Percentiles rank a stretch among this genome's conserved stretches.
Conservation (phyloP, 345 rosid species). For the Hirschfeldia incana region DNA sequence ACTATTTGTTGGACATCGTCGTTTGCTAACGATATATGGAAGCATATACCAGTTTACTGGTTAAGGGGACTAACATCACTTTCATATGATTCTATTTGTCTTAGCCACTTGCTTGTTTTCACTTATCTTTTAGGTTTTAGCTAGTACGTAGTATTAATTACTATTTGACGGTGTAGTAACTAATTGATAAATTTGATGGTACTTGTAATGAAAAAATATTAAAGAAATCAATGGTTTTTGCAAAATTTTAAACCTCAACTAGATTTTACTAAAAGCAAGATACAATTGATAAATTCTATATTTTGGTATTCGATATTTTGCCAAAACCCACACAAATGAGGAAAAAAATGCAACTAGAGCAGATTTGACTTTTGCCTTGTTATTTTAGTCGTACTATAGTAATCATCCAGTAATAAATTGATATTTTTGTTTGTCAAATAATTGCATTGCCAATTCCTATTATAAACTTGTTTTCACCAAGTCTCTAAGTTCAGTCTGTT, state of each 20-base stretch:
- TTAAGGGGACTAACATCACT: neutral
- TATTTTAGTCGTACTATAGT: neutral
- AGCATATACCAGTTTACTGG: neutral
- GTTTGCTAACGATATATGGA: neutral
- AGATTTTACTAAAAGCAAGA: constrained; percentile 33
- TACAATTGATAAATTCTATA: constrained; percentile 47
- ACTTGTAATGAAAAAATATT: constrained; percentile 1
- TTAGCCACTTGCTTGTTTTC: neutral
- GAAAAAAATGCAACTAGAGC: neutral
- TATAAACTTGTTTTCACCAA: too few relatives aligned
- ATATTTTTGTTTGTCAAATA: neutral
- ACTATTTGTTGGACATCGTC: neutral
- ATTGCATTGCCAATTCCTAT: neutral
- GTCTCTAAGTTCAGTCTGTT: too few relatives aligned
- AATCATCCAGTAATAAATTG: neutral
- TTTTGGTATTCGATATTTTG: constrained; percentile 43
- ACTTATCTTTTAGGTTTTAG: neutral
- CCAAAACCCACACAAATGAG: constrained; percentile 45
- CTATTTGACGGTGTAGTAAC: constrained; percentile 14
- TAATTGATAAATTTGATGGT: constrained; percentile 16
- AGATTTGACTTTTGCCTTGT: constrained; percentile 44
- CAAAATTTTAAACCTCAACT: neutral
- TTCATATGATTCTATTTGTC: constrained; percentile 8
- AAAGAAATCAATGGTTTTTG: constrained; percentile 3
- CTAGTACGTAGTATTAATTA: constrained; percentile 9